Conservation (phyloP, 306 rosid genomes). For the Bauhinia variegata region DNA sequence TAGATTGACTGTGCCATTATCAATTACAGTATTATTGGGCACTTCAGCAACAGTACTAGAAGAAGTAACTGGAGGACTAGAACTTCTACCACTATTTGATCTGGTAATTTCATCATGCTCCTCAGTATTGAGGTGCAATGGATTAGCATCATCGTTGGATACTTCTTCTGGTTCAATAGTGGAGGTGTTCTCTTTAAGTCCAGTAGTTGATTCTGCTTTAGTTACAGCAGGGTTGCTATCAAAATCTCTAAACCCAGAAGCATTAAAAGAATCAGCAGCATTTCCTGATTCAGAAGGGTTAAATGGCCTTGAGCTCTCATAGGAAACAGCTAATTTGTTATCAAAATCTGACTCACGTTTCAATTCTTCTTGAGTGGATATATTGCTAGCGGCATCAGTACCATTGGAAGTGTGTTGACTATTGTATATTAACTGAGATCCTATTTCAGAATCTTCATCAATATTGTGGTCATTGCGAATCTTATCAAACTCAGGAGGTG, state of each 20-base stretch:
- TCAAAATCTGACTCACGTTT: slow-evolving; percentile 45
- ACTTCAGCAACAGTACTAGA: slow-evolving; percentile 37
- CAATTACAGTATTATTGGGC: slow-evolving; percentile 40
- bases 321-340: slow-evolving; percentile 47
- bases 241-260: slow-evolving; percentile 54
- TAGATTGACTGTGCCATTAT: slow-evolving; percentile 39
- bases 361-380: slow-evolving; percentile 52
- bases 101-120: slow-evolving; percentile 50
- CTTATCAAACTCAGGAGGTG: slow-evolving; percentile 57
- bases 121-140: slow-evolving; percentile 44
- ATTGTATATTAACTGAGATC: slow-evolving; percentile 47
- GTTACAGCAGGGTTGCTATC: slow-evolving; percentile 46
- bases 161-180: slow-evolving; percentile 48
- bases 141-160: slow-evolving; percentile 41
- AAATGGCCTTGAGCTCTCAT: slow-evolving; percentile 34
- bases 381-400: slow-evolving; percentile 47
- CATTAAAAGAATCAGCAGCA: slow-evolving; percentile 49
- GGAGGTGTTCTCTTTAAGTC: slow-evolving; percentile 48
- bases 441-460: slow-evolving; percentile 58
- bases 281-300: slow-evolving; percentile 54
- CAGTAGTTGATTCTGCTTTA: slow-evolving; percentile 50
- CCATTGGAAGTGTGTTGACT: slow-evolving; percentile 42
- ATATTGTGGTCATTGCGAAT: slow-evolving; percentile 46
- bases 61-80: slow-evolving; percentile 37
- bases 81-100: slow-evolving; percentile 42